Evolutionary conservation across 805 yeast genomes (phyloP).

Genomic region (Candida rishiriensis): DNA sequence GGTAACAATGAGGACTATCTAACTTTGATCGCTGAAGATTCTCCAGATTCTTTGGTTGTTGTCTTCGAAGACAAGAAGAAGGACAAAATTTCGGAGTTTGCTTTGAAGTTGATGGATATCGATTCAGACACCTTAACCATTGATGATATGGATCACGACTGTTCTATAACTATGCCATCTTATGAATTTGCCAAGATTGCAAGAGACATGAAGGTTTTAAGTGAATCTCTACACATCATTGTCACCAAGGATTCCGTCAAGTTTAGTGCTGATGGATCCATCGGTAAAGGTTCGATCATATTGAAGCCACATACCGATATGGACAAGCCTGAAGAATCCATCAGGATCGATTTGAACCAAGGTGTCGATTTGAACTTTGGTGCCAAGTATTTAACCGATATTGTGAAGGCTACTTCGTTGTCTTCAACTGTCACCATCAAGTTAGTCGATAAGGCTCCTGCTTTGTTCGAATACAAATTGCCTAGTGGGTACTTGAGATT

Average conservation of each 20-base stretch:
- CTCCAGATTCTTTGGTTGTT: constrained; percentile 70
- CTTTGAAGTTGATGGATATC: constrained; percentile 90
- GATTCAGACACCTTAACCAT: constrained; percentile 91
- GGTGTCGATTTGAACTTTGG: constrained; percentile 91
- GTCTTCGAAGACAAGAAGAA: constrained; percentile 88
- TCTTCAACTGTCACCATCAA: constrained; percentile 75
- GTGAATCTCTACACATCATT: constrained; percentile 80
- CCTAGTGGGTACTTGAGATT: constrained; percentile 91
- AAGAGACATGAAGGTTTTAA: constrained; percentile 78
- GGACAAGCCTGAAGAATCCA: constrained; percentile 72
- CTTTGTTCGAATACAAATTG: constrained; percentile 86
- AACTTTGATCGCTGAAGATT: constrained; percentile 76
- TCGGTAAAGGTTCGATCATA: constrained; percentile 82
- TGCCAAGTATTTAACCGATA: constrained; percentile 83
- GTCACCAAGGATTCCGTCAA: constrained; percentile 91
- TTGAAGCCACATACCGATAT: constrained; percentile 80
- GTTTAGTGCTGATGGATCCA: constrained; percentile 86
- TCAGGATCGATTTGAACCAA: constrained; percentile 72
- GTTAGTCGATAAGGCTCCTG: constrained; percentile 88
- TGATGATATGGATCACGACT: constrained; percentile 90
- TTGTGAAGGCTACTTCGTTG: constrained; percentile 84
- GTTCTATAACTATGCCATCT: constrained; percentile 83
- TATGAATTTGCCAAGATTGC: constrained; percentile 84
- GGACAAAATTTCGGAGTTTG: constrained; percentile 89
- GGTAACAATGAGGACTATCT: constrained; percentile 87